Conservation (phyloP, 176 grass and related monocot species). For the Saccharum officinarum region DNA sequence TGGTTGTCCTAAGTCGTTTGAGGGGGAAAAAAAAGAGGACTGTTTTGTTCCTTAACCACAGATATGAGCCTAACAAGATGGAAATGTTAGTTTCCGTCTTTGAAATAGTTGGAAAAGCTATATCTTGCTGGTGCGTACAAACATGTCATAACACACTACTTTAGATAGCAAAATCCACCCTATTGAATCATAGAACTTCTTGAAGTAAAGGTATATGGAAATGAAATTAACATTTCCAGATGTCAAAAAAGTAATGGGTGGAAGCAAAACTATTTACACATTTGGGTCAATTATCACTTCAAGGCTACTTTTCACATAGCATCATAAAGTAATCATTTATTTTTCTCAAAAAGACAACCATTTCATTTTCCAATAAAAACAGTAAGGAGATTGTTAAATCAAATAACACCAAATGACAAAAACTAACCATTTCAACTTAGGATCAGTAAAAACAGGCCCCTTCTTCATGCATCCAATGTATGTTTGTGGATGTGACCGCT, state of each 20-base stretch:
- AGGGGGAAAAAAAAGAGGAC: background rate
- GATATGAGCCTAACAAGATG: background rate
- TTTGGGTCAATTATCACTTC: background rate
- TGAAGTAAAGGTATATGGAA: background rate
- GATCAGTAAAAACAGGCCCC: slow-evolving; percentile 97
- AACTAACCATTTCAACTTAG: slow-evolving; percentile 92
- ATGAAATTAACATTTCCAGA: background rate
- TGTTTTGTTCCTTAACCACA: background rate
- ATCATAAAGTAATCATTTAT: background rate
- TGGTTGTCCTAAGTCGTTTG: background rate
- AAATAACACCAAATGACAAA: slow-evolving; percentile 8
- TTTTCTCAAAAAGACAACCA: background rate
- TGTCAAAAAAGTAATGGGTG: background rate
- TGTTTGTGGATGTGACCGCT: slow-evolving; percentile 79
- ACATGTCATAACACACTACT: background rate
- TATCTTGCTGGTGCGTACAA: background rate
- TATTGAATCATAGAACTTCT: background rate
- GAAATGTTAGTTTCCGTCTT: background rate
- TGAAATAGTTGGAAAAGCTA: background rate
- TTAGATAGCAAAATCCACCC: background rate
- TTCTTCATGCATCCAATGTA: slow-evolving; percentile 99
- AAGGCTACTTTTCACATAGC: background rate
- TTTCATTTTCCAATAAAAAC: slow-evolving; percentile 17
- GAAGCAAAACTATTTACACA: background rate
- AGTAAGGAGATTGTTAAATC: background rate